Conservation (phyloP, 441 rosid species). For the Euphorbia celastroides region DNA sequence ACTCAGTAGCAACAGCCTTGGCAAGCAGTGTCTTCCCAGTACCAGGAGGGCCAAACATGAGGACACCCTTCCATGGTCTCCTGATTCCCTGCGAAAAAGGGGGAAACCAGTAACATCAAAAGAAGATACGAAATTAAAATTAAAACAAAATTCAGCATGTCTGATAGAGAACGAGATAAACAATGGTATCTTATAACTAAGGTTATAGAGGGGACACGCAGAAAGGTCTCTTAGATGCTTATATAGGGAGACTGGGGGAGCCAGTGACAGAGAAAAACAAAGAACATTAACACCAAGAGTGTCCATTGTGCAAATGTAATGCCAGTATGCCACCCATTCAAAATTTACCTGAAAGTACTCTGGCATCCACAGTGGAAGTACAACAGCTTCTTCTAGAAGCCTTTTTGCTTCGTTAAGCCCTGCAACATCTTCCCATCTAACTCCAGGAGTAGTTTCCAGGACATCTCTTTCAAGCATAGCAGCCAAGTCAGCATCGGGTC, state of each 20-base stretch:
- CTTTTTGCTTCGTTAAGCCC: constrained; percentile 98
- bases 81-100: constrained; percentile 56
- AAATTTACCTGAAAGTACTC: constrained; percentile 91
- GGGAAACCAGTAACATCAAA: background rate
- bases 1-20: constrained; percentile 80
- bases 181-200: background rate
- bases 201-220: background rate
- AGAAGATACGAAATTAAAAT: background rate
- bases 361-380: constrained; percentile 99
- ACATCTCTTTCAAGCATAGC: constrained; percentile 99
- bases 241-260: no score
- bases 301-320: background rate
- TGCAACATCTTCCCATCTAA: constrained; percentile 99
- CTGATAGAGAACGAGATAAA: background rate
- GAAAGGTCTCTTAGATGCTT: background rate
- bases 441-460: constrained; percentile 92
- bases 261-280: no score
- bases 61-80: constrained; percentile 91
- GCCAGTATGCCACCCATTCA: constrained; percentile 16
- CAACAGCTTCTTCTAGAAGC: constrained; percentile 98
- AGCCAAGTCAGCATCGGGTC: constrained; percentile 95
- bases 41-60: constrained; percentile 94
- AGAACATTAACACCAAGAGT: background rate
- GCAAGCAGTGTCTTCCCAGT: constrained; percentile 83
- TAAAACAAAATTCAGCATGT: background rate